Conservation (phyloP, 176 grass and related monocot species). For the Typha latifolia region DNA sequence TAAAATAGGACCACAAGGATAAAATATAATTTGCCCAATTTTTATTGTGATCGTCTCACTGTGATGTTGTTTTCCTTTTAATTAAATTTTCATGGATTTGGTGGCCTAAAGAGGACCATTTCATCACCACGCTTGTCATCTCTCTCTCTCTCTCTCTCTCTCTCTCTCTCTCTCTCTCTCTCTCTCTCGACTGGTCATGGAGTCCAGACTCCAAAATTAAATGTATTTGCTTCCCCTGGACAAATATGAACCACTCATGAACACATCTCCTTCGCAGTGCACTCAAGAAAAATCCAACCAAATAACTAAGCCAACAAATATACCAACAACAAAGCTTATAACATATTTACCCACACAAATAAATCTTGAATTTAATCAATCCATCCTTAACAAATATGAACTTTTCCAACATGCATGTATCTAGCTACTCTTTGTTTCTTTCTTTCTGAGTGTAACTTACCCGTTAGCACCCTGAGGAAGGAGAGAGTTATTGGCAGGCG, state of each 20-base stretch:
- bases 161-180: no score
- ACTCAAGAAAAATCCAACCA: not conserved
- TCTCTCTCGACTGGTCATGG: not conserved
- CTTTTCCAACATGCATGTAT: not conserved
- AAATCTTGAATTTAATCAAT: no score
- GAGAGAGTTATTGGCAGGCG: constrained; percentile 6
- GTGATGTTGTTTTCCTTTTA: no score
- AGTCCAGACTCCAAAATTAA: not conserved
- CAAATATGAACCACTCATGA: not conserved
- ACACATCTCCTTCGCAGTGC: not conserved
- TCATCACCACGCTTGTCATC: not conserved
- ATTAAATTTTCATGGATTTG: no score
- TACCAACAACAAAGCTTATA: no score
- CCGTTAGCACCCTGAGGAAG: not conserved
- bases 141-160: not conserved
- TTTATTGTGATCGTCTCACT: no score
- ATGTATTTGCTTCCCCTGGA: not conserved
- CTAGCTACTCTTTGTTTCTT: not conserved
- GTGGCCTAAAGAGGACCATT: no score
- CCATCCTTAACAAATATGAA: no score
- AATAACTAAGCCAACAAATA: not conserved
- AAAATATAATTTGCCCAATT: no score
- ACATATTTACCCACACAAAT: no score
- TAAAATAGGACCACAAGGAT: no score
- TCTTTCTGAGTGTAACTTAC: not conserved